Conservation (phyloP, 495 filamentous ascomycete genomes). For the Penicillium waksmanii region DNA sequence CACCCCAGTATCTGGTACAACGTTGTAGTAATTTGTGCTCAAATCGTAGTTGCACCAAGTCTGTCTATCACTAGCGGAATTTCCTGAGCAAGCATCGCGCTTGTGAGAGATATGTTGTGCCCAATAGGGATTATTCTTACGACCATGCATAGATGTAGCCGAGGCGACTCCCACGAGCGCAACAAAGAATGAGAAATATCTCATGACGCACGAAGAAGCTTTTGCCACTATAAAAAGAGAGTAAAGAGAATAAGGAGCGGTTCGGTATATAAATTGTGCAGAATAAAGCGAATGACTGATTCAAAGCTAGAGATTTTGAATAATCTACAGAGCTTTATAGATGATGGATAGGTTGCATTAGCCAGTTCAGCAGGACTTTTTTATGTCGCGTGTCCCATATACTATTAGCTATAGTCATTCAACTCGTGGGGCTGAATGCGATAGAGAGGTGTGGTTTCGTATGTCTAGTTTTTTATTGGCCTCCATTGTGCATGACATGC, state of each 20-base stretch:
- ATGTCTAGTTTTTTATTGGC: background rate
- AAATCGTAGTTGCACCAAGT: conserved; percentile 49
- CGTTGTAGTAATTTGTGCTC: conserved; percentile 52
- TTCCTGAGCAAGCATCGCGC: conserved; percentile 34
- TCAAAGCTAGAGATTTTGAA: background rate
- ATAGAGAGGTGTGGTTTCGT: background rate
- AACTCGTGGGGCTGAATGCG: background rate
- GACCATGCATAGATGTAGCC: conserved; percentile 3
- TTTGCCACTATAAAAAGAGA: background rate
- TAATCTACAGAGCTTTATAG: background rate
- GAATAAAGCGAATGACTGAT: background rate
- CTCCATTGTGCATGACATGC: background rate
- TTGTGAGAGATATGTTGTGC: background rate
- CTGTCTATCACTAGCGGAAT: conserved; percentile 41
- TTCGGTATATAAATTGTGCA: background rate
- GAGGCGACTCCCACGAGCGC: conserved; percentile 1
- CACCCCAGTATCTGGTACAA: conserved; percentile 41
- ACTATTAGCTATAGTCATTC: background rate
- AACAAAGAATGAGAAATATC: background rate
- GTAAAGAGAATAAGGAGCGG: background rate
- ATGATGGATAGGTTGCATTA: background rate
- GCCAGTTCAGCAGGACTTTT: background rate
- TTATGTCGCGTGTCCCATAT: too few species aligned
- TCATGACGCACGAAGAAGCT: background rate
- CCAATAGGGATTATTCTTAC: background rate